These are phyloP conservation scores for Lecanicillium sp. DNA, from an alignment of 2,329 filamentous ascomycete genomes.

Conservation along the genomic window DNA sequence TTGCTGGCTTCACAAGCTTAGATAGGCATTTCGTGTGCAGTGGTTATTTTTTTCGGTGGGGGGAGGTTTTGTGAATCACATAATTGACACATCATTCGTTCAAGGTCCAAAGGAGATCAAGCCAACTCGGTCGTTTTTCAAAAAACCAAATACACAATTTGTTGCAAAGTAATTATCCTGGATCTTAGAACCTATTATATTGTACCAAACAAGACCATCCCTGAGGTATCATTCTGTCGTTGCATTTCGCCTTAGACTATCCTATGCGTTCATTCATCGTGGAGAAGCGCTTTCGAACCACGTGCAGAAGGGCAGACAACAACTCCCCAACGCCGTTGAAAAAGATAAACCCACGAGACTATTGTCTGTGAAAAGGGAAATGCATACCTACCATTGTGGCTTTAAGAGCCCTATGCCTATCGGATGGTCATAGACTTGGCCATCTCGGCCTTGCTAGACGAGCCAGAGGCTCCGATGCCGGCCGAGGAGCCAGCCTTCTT, in stretches of 20 bases:
- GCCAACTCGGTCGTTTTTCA: too few species aligned
- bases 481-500: constrained; percentile 80
- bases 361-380: constrained; percentile 34
- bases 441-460: constrained; percentile 75
- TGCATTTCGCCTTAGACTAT: constrained; percentile 21
- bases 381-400: constrained; percentile 41
- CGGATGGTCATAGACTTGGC: constrained; percentile 94
- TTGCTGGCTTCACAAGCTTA: too few species aligned
- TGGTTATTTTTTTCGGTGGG: too few species aligned
- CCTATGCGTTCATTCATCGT: constrained; percentile 29
- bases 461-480: constrained; percentile 57
- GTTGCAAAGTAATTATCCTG: constrained; percentile 12
- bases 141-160: constrained; percentile 8
- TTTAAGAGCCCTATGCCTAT: constrained; percentile 38
- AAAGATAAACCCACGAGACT: constrained; percentile 34
- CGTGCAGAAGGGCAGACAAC: constrained; percentile 35
- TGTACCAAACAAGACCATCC: constrained; percentile 9
- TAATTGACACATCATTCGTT: too few species aligned
- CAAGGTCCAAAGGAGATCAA: too few species aligned
- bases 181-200: constrained; percentile 11
- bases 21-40: too few species aligned
- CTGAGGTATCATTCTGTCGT: constrained; percentile 5
- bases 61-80: too few species aligned
- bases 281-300: constrained; percentile 46
- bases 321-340: constrained; percentile 47